Base-by-base conservation (phyloP, 345 rosid genomes). In the Nasturtium officinale region DNA sequence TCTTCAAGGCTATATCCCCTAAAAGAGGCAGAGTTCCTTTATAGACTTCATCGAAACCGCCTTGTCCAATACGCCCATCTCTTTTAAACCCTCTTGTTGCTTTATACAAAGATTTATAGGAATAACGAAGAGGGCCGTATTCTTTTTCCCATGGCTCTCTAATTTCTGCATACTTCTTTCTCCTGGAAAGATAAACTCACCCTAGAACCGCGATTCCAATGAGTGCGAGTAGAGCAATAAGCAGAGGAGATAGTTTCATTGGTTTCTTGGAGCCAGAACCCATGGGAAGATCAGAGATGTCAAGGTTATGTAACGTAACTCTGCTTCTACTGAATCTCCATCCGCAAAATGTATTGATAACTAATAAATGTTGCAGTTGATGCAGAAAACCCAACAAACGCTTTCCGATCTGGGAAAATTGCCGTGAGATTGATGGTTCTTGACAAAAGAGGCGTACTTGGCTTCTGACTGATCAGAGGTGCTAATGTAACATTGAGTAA, bases 21-120 rank as follows among this genome's bases (percentile, higher is more conserved):
- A 73, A 29, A 0, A 74, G 21, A 8, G 83, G 86, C 13, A 85
- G 17, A 2, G 35, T 69, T 0, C 91, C 94, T 69, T 50, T 79
- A 21, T 81, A 87, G 0, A 87, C 89, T 64, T 65, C 67, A 3
- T 93, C 90, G 12, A 75, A 85, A 35, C 95, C 89, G 3, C 97
- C 88, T 6, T 2, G 1, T 23, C 92, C 95, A 9, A 87, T 52
- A 51, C 86, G 48, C 23, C 79, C 84, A 21, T 60, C 55, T 40
- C 69, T 82, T 18, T 60, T 69, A 69, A 90, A 88, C 23, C 91
- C 97, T 66, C 78, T 80, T 6, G 90, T 83, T 58, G 92, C 88
- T 17, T 35, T 65, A 10, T 82, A 82, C 8, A 90, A 78, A 66
- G 82, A 71, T 61, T 86, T 74, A 26, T 78, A 86, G 2, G 83